Conservation (phyloP, 192 early-diverging fungal genomes). For the Linnemannia schmuckeri region DNA sequence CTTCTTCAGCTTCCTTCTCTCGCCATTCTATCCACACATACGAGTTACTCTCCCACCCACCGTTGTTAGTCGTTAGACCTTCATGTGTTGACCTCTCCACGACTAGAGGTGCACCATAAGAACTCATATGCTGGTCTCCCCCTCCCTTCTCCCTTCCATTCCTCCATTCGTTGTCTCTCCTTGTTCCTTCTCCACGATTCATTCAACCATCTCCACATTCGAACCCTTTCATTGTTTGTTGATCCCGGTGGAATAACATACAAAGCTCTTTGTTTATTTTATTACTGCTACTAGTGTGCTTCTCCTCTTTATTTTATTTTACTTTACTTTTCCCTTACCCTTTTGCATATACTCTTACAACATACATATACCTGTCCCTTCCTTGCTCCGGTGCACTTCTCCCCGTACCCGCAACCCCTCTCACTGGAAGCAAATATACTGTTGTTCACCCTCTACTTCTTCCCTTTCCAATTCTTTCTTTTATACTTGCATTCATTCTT, state of each 20-base stretch:
- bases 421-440: neutral
- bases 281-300: neutral
- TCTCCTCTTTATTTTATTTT: neutral
- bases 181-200: neutral
- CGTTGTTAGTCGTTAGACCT: constrained; percentile 28
- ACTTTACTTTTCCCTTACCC: neutral
- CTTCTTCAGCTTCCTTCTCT: neutral
- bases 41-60: neutral
- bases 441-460: neutral
- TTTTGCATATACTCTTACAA: neutral
- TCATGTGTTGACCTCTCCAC: constrained; percentile 51
- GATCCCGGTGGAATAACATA: neutral
- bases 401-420: neutral
- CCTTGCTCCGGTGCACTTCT: neutral
- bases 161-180: neutral
- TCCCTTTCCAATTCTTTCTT: neutral
- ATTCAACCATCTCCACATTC: neutral
- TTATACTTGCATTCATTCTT: constrained; percentile 3
- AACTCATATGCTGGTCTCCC: constrained; percentile 32
- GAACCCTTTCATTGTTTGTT: neutral
- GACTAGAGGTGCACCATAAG: constrained; percentile 40
- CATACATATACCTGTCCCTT: neutral
- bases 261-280: neutral
- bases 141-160: neutral
- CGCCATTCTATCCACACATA: no score